A percentile compares a stretch with the other conserved stretches of the same genome.
phyloP scores from a whole-genome alignment of 2,329 filamentous ascomycete genomes.

The Pseudogymnoascus sp. region DNA sequence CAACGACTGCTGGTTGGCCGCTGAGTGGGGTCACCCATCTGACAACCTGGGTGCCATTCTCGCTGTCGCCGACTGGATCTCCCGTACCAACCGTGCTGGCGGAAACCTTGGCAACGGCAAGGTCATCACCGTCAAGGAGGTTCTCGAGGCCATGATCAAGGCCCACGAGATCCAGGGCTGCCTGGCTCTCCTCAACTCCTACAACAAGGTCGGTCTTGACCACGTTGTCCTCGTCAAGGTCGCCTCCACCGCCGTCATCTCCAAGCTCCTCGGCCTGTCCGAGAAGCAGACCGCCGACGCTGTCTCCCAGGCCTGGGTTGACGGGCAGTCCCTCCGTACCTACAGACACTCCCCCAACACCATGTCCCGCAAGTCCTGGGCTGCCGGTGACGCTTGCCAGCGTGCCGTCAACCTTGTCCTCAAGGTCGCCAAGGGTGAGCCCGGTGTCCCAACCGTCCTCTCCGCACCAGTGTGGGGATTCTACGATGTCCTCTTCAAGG shows the following conservation, averaged over 20 bases:
- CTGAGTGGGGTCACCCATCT: slow-evolving; percentile 97
- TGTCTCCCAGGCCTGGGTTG: slow-evolving; percentile 94
- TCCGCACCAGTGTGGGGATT: slow-evolving; percentile 94
- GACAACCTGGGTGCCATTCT: slow-evolving; percentile 97
- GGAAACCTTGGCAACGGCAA: slow-evolving; percentile 80
- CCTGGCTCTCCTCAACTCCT: slow-evolving; percentile 93
- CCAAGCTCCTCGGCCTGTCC: slow-evolving; percentile 84
- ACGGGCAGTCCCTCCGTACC: slow-evolving; percentile 90
- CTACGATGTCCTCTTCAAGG: slow-evolving; percentile 97
- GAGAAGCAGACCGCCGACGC: slow-evolving; percentile 91
- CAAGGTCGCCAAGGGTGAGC: slow-evolving; percentile 86
- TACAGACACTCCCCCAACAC: slow-evolving; percentile 98
- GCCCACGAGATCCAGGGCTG: slow-evolving; percentile 98
- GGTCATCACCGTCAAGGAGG: slow-evolving; percentile 79
- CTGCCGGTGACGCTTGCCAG: slow-evolving; percentile 95
- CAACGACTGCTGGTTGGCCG: slow-evolving; percentile 99
- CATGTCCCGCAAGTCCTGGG: slow-evolving; percentile 99
- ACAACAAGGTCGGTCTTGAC: slow-evolving; percentile 96
- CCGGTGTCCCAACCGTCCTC: slow-evolving; percentile 84
- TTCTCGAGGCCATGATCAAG: slow-evolving; percentile 97
- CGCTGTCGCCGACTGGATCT: slow-evolving; percentile 94
- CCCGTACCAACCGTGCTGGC: slow-evolving; percentile 71
- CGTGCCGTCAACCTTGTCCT: slow-evolving; percentile 84
- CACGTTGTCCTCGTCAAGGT: slow-evolving; percentile 98
- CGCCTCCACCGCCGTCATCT: slow-evolving; percentile 85